Evolutionary conservation across 1,284 basidiomycete species (phyloP).

Genomic region (Ustilago nuda): DNA sequence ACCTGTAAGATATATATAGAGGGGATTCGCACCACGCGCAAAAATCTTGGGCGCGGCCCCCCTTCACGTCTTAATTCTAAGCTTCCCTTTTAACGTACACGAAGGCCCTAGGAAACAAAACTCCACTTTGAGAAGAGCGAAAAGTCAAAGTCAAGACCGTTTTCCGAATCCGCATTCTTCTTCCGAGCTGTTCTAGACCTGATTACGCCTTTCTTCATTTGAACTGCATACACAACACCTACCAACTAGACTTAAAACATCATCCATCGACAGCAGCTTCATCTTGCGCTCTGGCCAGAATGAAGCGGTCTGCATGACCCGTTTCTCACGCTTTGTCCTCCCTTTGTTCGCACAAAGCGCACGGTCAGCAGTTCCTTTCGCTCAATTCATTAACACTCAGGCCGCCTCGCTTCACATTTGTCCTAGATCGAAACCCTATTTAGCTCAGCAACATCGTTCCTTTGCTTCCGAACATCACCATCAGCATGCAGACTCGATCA

Average conservation of each 20-base stretch:
- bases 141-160: neutral
- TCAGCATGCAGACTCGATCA: neutral
- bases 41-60: too few species aligned
- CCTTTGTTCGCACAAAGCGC: slow-evolving; percentile 1
- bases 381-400: slow-evolving; percentile 6
- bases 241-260: neutral
- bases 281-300: neutral
- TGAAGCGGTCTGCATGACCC: neutral
- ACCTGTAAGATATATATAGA: too few species aligned
- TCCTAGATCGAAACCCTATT: neutral
- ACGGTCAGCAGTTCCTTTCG: slow-evolving; percentile 18
- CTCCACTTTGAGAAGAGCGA: neutral
- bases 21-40: too few species aligned
- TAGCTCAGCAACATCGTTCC: neutral
- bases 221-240: neutral
- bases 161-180: neutral
- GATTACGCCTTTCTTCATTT: neutral
- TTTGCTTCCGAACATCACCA: neutral
- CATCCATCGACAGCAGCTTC: too few species aligned
- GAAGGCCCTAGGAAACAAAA: neutral
- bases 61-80: too few species aligned
- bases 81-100: too few species aligned
- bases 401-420: neutral
- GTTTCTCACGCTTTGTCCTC: neutral
- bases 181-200: slow-evolving; percentile 10